Evolutionary conservation across 768 basidiomycete species (phyloP).

Genomic region (Leucosporidium scottii): DNA sequence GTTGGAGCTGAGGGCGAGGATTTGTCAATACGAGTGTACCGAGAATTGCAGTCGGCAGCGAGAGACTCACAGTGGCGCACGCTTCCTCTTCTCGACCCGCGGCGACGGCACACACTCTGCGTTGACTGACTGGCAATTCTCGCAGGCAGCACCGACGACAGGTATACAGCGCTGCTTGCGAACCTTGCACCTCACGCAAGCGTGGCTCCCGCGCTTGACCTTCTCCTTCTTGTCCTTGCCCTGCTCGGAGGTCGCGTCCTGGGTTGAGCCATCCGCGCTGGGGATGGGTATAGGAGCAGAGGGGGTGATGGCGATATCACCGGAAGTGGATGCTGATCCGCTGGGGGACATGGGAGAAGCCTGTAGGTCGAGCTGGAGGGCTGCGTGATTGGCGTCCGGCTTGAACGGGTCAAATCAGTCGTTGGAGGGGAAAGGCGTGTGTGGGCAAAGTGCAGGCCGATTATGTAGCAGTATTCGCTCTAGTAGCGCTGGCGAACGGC

Average conservation of each 20-base stretch:
- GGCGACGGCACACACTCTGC: constrained; percentile 18
- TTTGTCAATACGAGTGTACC: neutral
- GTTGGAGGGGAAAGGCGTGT: too few species aligned
- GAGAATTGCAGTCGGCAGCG: neutral
- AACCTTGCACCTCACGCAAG: constrained; percentile 13
- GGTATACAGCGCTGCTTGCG: constrained; percentile 23
- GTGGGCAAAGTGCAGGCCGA: too few species aligned
- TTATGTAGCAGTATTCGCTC: too few species aligned
- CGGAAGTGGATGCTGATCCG: too few species aligned
- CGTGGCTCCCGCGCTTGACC: neutral
- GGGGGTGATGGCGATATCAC: too few species aligned
- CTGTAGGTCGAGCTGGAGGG: too few species aligned
- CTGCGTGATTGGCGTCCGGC: too few species aligned
- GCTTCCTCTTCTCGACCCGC: neutral
- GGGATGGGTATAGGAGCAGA: too few species aligned
- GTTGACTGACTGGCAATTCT: constrained; percentile 11
- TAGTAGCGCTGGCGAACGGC: too few species aligned
- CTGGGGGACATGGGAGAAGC: too few species aligned
- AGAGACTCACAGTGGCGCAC: neutral
- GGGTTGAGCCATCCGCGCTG: too few species aligned
- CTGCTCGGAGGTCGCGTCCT: neutral
- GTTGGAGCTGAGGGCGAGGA: neutral
- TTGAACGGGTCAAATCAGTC: too few species aligned
- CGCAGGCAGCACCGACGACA: neutral
- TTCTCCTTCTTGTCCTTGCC: neutral